Evolutionary conservation across 495 filamentous ascomycete genomes (phyloP), one percentile per base, ranked within the genome.

Genomic region (Cercophora sp.): DNA sequence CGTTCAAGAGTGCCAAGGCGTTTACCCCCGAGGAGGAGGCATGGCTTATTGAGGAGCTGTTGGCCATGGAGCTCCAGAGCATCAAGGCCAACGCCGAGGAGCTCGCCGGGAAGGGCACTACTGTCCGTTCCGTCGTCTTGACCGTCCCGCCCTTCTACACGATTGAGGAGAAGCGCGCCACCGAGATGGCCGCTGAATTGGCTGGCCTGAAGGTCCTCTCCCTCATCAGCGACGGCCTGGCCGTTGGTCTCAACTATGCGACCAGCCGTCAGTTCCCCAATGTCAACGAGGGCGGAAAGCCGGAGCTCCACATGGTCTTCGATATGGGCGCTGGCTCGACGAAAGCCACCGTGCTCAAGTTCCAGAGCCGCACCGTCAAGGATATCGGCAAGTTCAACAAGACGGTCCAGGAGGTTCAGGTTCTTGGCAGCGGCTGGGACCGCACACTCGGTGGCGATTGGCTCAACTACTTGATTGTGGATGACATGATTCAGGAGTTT

Each of bases 261-360:
- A 96, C 89, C 13, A 86, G 81, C 60, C 80, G 93, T 58, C 88
- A 83, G 18, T 99, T 99, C 70, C 89, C 89, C 13, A 87, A 78
- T 54, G 73, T 94, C 31, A 86, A 80, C 35, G 85, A 92, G 49
- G 91, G 90, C 39, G 85, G 84, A 58, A 91, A 89, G 74, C 88
- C 93, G 3, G 93, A 99, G 67, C 81, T 87, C 60, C 89, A 99
- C 64, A 75, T 99, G 63, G 81, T 99, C 15, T 97, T 90, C 59
- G 94, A 99, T 60, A 96, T 97, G 91, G 93, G 93, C 52, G 93
- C 93, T 61, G 93, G 93, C 8, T 95, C 89, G n/a, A 89, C 94
- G 13, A 95, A 89, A 51, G 93, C 92, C n/a, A 94, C 91, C 6
- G 76, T 99, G 15, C 64, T 99, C 65, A 86, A 81, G 59, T 96